Evolutionary conservation across 352 stramenopile species (phyloP).

Genomic region (Ophiocytium majus): DNA sequence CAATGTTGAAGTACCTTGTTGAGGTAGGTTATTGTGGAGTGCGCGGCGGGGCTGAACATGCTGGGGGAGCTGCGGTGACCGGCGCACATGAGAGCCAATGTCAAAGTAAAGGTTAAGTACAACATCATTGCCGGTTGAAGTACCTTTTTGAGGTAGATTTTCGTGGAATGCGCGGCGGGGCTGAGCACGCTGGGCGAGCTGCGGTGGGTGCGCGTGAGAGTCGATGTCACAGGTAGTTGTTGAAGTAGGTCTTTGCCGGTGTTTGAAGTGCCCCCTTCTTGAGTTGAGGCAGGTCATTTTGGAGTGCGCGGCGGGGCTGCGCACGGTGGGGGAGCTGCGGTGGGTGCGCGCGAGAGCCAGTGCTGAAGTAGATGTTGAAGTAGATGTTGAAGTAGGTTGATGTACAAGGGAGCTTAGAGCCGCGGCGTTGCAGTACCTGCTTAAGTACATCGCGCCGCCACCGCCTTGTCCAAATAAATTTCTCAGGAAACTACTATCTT

Average conservation of each 20-base stretch:
- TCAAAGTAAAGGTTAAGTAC: too few species aligned
- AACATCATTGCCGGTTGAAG: too few species aligned
- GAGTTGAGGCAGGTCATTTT: constrained; percentile 15
- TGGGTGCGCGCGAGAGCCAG: not conserved
- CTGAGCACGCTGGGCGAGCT: constrained; percentile 23
- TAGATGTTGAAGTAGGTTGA: too few species aligned
- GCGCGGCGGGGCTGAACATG: constrained; percentile 19
- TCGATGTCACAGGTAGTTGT: not conserved
- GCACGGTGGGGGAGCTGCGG: constrained; percentile 14
- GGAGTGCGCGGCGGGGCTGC: constrained; percentile 13
- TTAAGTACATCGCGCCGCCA: too few species aligned
- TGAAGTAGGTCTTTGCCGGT: not conserved
- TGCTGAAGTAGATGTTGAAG: not conserved
- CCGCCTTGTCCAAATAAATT: too few species aligned
- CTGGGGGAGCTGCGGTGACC: constrained; percentile 3
- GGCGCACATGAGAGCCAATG: not conserved
- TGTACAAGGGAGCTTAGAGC: too few species aligned
- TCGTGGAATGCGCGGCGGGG: constrained; percentile 11
- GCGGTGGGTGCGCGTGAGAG: too few species aligned
- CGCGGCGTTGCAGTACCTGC: too few species aligned
- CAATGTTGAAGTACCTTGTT: too few species aligned
- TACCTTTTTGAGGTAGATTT: too few species aligned
- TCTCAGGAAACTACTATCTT: too few species aligned
- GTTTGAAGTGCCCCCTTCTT: too few species aligned
- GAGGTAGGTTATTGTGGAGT: constrained; percentile 18